Evolutionary conservation across 768 basidiomycete species (phyloP).

Genomic region (Hebeloma cylindrosporum): DNA sequence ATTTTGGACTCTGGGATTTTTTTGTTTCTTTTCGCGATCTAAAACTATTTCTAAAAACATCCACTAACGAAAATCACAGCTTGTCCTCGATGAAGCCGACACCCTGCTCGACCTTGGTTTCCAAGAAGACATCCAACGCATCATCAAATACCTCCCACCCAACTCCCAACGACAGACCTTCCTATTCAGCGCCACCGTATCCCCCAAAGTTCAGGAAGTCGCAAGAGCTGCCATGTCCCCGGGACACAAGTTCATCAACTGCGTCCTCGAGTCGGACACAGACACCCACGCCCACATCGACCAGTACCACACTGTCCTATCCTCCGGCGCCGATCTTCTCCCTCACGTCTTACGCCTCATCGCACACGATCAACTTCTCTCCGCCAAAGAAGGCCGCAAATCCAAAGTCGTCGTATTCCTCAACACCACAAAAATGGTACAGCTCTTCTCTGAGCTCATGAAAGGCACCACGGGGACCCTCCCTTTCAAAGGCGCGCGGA

Average conservation of each 20-base stretch:
- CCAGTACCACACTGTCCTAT: conserved; percentile 80
- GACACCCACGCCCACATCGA: conserved; percentile 75
- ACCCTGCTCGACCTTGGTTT: conserved; percentile 92
- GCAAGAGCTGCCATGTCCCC: conserved; percentile 57
- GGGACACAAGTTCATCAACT: conserved; percentile 73
- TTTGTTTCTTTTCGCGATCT: neutral
- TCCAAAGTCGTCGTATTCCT: conserved; percentile 85
- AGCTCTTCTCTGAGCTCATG: conserved; percentile 69
- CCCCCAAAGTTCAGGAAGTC: conserved; percentile 67
- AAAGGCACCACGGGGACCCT: conserved; percentile 33
- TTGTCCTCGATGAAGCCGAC: conserved; percentile 93
- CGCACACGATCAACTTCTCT: conserved; percentile 81
- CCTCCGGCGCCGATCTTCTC: conserved; percentile 63
- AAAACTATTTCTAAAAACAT: conserved; percentile 6
- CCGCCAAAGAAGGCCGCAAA: conserved; percentile 38
- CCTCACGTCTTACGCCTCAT: conserved; percentile 79
- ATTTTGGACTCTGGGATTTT: too few species aligned
- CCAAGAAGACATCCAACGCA: conserved; percentile 78
- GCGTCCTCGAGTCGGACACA: conserved; percentile 58
- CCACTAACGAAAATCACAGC: conserved; percentile 38
- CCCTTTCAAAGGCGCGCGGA: conserved; percentile 1
- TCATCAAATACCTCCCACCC: conserved; percentile 60
- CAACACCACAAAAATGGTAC: conserved; percentile 82
- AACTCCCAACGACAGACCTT: conserved; percentile 79
- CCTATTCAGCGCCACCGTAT: conserved; percentile 88